Base-by-base conservation (phyloP, 2,329 filamentous ascomycete genomes). In the Cadophora malorum region DNA sequence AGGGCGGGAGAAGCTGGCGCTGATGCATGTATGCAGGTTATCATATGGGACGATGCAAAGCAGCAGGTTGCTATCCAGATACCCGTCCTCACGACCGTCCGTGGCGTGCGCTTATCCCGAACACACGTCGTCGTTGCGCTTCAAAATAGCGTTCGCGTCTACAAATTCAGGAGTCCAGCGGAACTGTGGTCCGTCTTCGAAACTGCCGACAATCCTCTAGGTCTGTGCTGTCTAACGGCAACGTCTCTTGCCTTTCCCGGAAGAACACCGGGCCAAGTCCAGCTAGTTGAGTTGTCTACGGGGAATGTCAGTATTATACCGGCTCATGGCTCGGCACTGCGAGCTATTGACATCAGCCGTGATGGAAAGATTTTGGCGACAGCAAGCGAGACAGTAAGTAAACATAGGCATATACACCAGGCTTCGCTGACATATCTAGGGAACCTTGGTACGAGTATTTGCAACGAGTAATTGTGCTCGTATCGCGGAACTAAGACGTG, bases 301-400 rank as follows among this genome's bases (percentile, higher is more conserved):
- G 89, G 90, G 61, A 95, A 92, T 74, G 93, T 98, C 71, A 96
- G 91, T 81, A 97, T 99, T 78, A 93, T 98, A 68, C 93, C 94
- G 0, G 96, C 95, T 3, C 96, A 99, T 78, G 90, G 90, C 4
- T 91, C 91, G 0, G 84, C 91, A 0, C 82, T 99, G 21, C 88
- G 91, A 69, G 93, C 94, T 52, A 84, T 99, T 72, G 87, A 90
- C 12, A 82, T 99, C 45, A 97, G 93, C 73, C 85, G 85, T 0
- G 92, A 97, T 76, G 94, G 92, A 3, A 87, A 93, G 60, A 80
- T 96, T 19, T 82, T 98, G 35, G 96, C 94, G 16, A 97, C 94
- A 0, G 95, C 95, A 12, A 97, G 94, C 78, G 92, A 97, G 79
- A 92, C 87, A 72, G 86, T 87, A 82, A 70, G 77, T 72, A 53